Conservation (phyloP, 2,329 filamentous ascomycete genomes). For the Davidsoniella neocaledoniae region DNA sequence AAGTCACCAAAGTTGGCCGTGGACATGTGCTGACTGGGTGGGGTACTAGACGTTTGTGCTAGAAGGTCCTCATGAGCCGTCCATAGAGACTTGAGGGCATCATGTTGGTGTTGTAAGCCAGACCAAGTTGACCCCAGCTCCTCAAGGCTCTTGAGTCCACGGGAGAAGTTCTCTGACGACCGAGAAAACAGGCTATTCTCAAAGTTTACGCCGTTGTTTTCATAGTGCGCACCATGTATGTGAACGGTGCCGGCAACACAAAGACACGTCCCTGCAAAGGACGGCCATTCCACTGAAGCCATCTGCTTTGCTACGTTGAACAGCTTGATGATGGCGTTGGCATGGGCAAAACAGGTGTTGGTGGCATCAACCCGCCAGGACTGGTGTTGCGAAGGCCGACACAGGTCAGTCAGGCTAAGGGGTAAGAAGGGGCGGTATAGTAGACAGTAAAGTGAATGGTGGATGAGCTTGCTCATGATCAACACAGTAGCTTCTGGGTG, state of each 20-base stretch:
- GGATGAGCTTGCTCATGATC: conserved; percentile 71
- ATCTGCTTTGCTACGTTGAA: conserved; percentile 63
- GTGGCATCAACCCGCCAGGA: conserved; percentile 89
- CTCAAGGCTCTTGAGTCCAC: conserved; percentile 64
- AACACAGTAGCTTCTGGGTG: conserved; percentile 63
- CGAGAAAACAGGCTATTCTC: conserved; percentile 46
- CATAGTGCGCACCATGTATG: conserved; percentile 71
- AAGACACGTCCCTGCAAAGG: conserved; percentile 74
- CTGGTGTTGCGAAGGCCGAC: conserved; percentile 67
- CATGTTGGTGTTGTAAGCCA: conserved; percentile 62
- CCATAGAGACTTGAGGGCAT: conserved; percentile 62
- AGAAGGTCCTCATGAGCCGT: conserved; percentile 68
- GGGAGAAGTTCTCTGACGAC: conserved; percentile 51
- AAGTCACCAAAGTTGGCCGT: conserved; percentile 42
- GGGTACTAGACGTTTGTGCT: conserved; percentile 15
- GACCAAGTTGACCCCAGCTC: conserved; percentile 63
- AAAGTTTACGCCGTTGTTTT: conserved; percentile 28
- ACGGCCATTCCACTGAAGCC: conserved; percentile 65
- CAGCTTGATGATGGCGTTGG: conserved; percentile 72
- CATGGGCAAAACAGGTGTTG: conserved; percentile 71
- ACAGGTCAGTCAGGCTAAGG: conserved; percentile 65
- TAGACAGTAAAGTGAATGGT: conserved; percentile 72
- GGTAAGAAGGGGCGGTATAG: conserved; percentile 78
- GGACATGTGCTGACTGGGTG: conserved; percentile 23
- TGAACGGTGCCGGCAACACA: conserved; percentile 79